Conservation (phyloP, 1,284 basidiomycete genomes). For the Ustilago bromivora region DNA sequence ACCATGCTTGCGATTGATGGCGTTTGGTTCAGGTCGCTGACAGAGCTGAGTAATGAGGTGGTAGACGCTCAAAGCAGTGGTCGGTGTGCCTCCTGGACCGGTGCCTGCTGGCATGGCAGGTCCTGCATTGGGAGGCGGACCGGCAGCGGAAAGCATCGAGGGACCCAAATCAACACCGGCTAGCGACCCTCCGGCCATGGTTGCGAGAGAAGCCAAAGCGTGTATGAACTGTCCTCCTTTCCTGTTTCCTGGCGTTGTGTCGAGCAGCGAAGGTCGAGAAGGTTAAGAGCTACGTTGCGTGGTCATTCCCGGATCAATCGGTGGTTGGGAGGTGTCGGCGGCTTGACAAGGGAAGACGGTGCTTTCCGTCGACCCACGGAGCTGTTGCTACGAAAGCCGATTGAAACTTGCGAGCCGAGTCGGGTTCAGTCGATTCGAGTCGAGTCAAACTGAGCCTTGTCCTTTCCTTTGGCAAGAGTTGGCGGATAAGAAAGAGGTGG, state of each 20-base stretch:
- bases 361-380: background rate
- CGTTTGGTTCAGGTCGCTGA: slow-evolving; percentile 62
- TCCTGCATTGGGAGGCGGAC: slow-evolving; percentile 57
- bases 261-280: background rate
- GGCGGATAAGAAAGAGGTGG: too few relatives aligned
- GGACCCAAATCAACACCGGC: slow-evolving; percentile 58
- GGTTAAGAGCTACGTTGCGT: background rate
- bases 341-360: background rate
- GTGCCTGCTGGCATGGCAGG: slow-evolving; percentile 61
- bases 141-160: slow-evolving; percentile 63
- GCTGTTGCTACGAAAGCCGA: background rate
- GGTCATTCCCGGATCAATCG: background rate
- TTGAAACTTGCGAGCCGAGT: too few relatives aligned
- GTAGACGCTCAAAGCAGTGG: slow-evolving; percentile 67
- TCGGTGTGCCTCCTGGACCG: slow-evolving; percentile 62
- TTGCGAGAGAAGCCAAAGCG: background rate
- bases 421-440: too few relatives aligned
- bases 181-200: slow-evolving; percentile 47
- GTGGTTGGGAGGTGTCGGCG: too few relatives aligned
- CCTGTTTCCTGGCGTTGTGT: background rate
- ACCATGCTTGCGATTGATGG: slow-evolving; percentile 26
- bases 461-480: too few relatives aligned
- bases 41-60: slow-evolving; percentile 68
- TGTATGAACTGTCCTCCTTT: background rate
- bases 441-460: too few relatives aligned